These are phyloP conservation scores for Gaertneriomyces semiglobifer DNA, from an alignment of 192 early-diverging fungal genomes.

Conservation along the genomic window DNA sequence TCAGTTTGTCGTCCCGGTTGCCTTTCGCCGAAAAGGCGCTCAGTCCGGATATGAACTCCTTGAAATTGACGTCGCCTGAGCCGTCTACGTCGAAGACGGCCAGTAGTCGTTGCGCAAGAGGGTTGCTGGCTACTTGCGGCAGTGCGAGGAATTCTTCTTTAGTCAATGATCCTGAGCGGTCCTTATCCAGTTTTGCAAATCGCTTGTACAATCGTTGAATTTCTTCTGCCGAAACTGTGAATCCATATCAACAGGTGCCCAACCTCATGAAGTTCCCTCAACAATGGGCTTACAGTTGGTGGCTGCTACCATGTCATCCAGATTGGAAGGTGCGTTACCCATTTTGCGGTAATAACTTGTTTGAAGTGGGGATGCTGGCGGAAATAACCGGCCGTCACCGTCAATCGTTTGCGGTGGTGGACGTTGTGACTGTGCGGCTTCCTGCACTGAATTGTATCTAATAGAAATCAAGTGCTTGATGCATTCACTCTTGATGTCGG, in stretches of 20 bases:
- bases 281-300: slow-evolving; percentile 65
- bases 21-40: slow-evolving; percentile 93
- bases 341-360: slow-evolving; percentile 1
- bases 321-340: slow-evolving; percentile 36
- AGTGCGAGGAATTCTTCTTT: slow-evolving; percentile 96
- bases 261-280: too few relatives aligned
- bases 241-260: background rate
- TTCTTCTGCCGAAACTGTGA: slow-evolving; percentile 61
- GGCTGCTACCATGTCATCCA: slow-evolving; percentile 75
- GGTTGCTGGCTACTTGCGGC: slow-evolving; percentile 97
- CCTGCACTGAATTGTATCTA: too few relatives aligned
- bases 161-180: slow-evolving; percentile 92
- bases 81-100: slow-evolving; percentile 98
- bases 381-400: too few relatives aligned
- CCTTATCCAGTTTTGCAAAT: slow-evolving; percentile 97
- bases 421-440: too few relatives aligned
- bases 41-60: slow-evolving; percentile 94
- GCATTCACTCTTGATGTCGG: too few relatives aligned
- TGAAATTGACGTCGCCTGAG: slow-evolving; percentile 97
- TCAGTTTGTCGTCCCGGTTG: slow-evolving; percentile 91
- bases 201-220: slow-evolving; percentile 98
- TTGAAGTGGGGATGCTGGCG: too few relatives aligned
- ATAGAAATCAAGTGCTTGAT: too few relatives aligned
- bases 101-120: slow-evolving; percentile 90
- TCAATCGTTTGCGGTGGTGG: too few relatives aligned